These are phyloP conservation scores for Bipolaris victoriae DNA, from an alignment of 2,329 filamentous ascomycete species.

Conservation along the genomic window DNA sequence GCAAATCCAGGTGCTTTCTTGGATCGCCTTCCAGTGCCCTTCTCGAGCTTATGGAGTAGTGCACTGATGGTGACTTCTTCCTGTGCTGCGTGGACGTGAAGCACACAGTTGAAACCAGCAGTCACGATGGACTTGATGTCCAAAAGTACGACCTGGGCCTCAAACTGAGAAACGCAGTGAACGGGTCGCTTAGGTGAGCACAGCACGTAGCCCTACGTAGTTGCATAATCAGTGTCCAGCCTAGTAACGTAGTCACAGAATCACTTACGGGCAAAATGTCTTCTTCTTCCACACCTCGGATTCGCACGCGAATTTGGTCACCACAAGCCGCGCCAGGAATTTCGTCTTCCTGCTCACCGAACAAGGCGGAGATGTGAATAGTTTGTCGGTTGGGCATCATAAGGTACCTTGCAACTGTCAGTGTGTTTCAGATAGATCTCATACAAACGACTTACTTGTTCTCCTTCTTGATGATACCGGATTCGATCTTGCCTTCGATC, in stretches of 20 bases:
- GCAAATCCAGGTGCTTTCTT: conserved; percentile 93
- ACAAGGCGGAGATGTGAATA: conserved; percentile 82
- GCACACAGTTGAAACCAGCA: conserved; percentile 95
- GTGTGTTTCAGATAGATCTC: neutral
- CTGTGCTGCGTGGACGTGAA: conserved; percentile 96
- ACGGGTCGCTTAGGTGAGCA: conserved; percentile 94
- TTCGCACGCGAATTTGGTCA: conserved; percentile 90
- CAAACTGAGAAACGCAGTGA: conserved; percentile 86
- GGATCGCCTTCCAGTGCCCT: conserved; percentile 90
- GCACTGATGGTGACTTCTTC: conserved; percentile 94
- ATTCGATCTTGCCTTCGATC: conserved; percentile 96
- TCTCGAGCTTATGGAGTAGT: conserved; percentile 91
- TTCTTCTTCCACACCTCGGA: conserved; percentile 96
- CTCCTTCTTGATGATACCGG: conserved; percentile 53
- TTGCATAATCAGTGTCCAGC: neutral
- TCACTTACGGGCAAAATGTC: conserved; percentile 76
- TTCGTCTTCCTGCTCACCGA: conserved; percentile 96
- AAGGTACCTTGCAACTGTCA: conserved; percentile 71
- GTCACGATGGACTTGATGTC: conserved; percentile 94
- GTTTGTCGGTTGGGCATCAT: conserved; percentile 96
- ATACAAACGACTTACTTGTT: conserved; percentile 4
- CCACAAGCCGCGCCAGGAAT: conserved; percentile 81
- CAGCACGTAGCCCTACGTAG: conserved; percentile 73
- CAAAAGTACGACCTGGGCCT: conserved; percentile 94
- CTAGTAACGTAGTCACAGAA: neutral